These are phyloP conservation scores for Sarocladium oryzae DNA, from an alignment of 2,329 filamentous ascomycete genomes.

Conservation along the genomic window DNA sequence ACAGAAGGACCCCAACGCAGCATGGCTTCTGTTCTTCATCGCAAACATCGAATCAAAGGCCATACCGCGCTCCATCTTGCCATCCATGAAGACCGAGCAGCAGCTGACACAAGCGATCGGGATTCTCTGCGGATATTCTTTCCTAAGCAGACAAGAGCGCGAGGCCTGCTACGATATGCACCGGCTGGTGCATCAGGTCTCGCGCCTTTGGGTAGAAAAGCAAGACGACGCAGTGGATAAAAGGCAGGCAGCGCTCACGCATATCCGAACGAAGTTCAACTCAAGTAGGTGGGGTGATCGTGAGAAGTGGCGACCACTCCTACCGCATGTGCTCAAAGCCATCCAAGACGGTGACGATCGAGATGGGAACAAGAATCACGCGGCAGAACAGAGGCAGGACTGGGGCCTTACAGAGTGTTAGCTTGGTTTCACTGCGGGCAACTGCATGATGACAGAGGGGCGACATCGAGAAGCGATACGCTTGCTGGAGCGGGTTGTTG, in stretches of 20 bases:
- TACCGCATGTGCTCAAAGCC: neutral
- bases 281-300: neutral
- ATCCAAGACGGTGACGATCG: too few relatives aligned
- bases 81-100: constrained; percentile 12
- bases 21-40: constrained; percentile 30
- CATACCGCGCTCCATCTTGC: constrained; percentile 29
- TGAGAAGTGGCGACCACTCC: neutral
- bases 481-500: neutral
- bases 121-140: constrained; percentile 25
- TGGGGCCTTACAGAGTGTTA: neutral
- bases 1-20: constrained; percentile 21
- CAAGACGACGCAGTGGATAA: neutral
- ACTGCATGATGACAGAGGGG: neutral
- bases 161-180: constrained; percentile 16
- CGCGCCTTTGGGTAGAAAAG: neutral
- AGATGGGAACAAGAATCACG: too few relatives aligned
- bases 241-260: neutral
- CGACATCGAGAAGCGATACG: neutral
- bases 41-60: constrained; percentile 32
- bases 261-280: neutral
- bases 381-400: too few relatives aligned
- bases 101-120: constrained; percentile 22
- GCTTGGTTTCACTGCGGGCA: neutral
- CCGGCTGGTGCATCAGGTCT: neutral
- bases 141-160: constrained; percentile 20